Base-by-base conservation (phyloP, 192 early-diverging fungal species). In the Mortierella hygrophila region DNA sequence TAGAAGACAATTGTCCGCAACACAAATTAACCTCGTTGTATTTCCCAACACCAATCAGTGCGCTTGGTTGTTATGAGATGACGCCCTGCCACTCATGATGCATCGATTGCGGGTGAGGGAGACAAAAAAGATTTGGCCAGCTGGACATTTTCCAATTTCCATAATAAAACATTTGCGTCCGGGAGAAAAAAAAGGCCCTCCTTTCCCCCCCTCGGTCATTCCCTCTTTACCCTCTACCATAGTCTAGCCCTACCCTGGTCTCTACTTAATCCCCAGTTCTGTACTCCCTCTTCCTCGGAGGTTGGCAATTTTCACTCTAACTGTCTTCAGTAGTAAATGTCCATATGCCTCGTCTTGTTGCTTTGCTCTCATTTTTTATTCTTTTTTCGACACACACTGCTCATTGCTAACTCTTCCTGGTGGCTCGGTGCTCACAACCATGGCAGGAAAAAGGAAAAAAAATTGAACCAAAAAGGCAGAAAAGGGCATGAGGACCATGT, bases 121-220 rank as follows among this genome's bases (percentile, higher is more conserved):
- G 29, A 46, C 20, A 49, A 40, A 29, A 26, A 42, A 41, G 44
- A 49, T n/a, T 29, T 11, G 44, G n/a, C 74, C 42, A 16, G 60
- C 29, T 65, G 60, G 60, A 65, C 60, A 65, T 4, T 65, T 65
- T 65, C 15, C 60, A 26, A 57, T 60, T 60, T 60, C 57, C 57
- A 26, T 60, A 60, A 60, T 60, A 8, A 23, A 23, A 15, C 44
- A 46, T 46, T 46, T 46, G 44, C 44, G 21, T 1, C 21, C 23
- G 54, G 54, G 54, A 55, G 3, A 60, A 55, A 35, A 65, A 23
- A 26, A 23, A 29, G n/a, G 26, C 10, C n/a, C 60, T n/a, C n/a
- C n/a, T n/a, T n/a, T n/a, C n/a, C n/a, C n/a, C n/a, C n/a, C n/a
- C n/a, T n/a, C 55, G 4, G 5, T 57, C 55, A 2, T 16, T n/a